These are phyloP conservation scores for Physcomitrium patens DNA, from an alignment of 225 moss, liverwort and hornwort species.

Conservation along the genomic window DNA sequence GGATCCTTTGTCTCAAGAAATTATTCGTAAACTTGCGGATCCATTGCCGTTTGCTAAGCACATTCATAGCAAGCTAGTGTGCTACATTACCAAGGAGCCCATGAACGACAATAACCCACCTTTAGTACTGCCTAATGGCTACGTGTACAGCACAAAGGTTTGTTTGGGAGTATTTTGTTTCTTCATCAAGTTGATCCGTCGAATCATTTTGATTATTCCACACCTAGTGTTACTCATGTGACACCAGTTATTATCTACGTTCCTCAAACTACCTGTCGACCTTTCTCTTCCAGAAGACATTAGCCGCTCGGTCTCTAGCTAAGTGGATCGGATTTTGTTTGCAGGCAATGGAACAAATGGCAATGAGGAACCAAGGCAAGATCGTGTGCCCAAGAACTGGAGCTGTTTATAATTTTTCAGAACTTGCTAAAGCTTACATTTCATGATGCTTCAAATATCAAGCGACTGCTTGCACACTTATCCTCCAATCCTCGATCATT, in stretches of 20 bases:
- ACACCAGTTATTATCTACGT: background rate
- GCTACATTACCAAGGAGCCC: slow-evolving; percentile 96
- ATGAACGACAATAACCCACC: slow-evolving; percentile 99
- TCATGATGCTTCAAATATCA: slow-evolving; percentile 56
- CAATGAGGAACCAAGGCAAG: slow-evolving; percentile 80
- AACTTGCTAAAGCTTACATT: slow-evolving; percentile 94
- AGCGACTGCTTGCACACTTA: slow-evolving; percentile 24
- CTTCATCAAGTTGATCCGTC: slow-evolving; percentile 7
- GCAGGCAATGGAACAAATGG: slow-evolving; percentile 99
- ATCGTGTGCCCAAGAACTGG: slow-evolving; percentile 92
- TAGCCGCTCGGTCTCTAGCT: slow-evolving; percentile 1
- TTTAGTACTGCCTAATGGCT: slow-evolving; percentile 94
- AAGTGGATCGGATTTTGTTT: slow-evolving; percentile 10
- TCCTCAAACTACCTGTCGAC: background rate
- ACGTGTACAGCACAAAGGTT: slow-evolving; percentile 97
- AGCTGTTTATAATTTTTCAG: slow-evolving; percentile 65
- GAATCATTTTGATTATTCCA: slow-evolving; percentile 7
- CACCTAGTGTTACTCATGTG: background rate
- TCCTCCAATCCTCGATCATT: slow-evolving; percentile 36
- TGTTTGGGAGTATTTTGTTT: slow-evolving; percentile 23
- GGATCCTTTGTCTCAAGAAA: slow-evolving; percentile 91
- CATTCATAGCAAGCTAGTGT: slow-evolving; percentile 95
- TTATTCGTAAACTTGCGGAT: slow-evolving; percentile 90
- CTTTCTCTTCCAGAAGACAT: background rate
- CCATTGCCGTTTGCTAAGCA: slow-evolving; percentile 96